Conservation (phyloP, 2,329 filamentous ascomycete genomes). For the Triangularia setosa region DNA sequence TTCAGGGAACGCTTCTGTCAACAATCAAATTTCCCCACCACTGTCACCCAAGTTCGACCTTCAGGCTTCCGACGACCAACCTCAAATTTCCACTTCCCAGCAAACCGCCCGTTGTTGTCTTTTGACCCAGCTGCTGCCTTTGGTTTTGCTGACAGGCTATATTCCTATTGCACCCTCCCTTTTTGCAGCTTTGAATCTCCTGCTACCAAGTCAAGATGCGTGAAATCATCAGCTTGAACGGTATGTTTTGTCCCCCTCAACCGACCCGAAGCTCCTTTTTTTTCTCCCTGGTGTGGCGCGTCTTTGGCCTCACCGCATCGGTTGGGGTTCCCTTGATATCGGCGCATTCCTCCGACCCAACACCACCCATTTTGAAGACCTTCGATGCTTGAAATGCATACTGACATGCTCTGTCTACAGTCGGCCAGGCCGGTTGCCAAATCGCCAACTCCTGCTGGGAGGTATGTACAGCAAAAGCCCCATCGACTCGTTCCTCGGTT, state of each 20-base stretch:
- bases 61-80: slow-evolving; percentile 25
- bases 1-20: slow-evolving; percentile 24
- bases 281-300: slow-evolving; percentile 1
- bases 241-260: slow-evolving; percentile 22
- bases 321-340: slow-evolving; percentile 10
- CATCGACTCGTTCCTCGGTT: slow-evolving; percentile 4
- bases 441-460: slow-evolving; percentile 99
- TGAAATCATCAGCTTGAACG: slow-evolving; percentile 31
- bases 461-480: slow-evolving; percentile 58
- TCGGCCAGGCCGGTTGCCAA: slow-evolving; percentile 99
- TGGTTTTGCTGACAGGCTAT: slow-evolving; percentile 11
- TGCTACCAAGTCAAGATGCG: slow-evolving; percentile 24
- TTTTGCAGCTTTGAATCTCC: slow-evolving; percentile 14
- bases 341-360: neutral
- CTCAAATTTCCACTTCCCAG: slow-evolving; percentile 28
- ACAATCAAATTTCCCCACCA: slow-evolving; percentile 31
- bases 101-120: slow-evolving; percentile 19
- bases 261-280: slow-evolving; percentile 1
- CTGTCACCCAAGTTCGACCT: slow-evolving; percentile 19
- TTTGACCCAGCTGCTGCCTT: slow-evolving; percentile 19
- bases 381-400: slow-evolving; percentile 7
- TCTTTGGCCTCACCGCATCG: slow-evolving; percentile 21
- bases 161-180: slow-evolving; percentile 15
- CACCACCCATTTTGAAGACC: neutral
- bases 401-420: slow-evolving; percentile 45